These are phyloP conservation scores for Alternaria sp. DNA, from an alignment of 2,329 filamentous ascomycete genomes.

Conservation along the genomic window DNA sequence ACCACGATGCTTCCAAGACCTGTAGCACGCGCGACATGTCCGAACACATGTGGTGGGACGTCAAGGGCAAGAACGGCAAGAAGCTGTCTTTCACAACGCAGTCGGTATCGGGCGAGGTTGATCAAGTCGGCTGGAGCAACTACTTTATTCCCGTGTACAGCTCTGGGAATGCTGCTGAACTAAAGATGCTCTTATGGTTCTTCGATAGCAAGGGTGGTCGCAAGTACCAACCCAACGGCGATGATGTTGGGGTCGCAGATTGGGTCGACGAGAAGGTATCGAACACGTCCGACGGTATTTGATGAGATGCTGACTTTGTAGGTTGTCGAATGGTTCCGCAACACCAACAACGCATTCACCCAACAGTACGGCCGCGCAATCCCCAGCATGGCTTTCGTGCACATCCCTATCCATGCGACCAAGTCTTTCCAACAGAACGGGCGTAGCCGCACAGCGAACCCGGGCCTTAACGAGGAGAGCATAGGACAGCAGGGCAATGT, in stretches of 20 bases:
- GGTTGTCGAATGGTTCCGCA: constrained; percentile 43
- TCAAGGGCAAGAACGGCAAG: constrained; percentile 61
- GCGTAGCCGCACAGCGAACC: constrained; percentile 54
- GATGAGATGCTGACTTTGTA: constrained; percentile 18
- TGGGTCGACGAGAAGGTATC: constrained; percentile 39
- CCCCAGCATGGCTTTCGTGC: constrained; percentile 64
- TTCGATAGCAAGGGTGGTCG: constrained; percentile 63
- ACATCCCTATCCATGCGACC: constrained; percentile 56
- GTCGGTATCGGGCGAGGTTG: constrained; percentile 51
- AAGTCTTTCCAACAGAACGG: constrained; percentile 56
- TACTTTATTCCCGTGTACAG: constrained; percentile 63
- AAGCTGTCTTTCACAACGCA: constrained; percentile 53
- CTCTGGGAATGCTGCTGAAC: constrained; percentile 42
- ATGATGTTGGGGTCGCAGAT: constrained; percentile 21
- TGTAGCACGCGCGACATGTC: constrained; percentile 36
- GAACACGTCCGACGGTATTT: neutral
- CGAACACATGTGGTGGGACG: constrained; percentile 41
- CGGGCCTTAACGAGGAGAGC: constrained; percentile 51
- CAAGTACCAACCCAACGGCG: constrained; percentile 28
- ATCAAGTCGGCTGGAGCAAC: constrained; percentile 57
- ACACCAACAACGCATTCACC: constrained; percentile 27
- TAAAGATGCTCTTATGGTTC: constrained; percentile 71
- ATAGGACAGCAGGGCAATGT: constrained; percentile 36
- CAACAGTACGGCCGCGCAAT: constrained; percentile 48
- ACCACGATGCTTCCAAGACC: constrained; percentile 64